Evolutionary conservation across 2,329 filamentous ascomycete species (phyloP), one percentile per base, ranked within the genome.

Genomic region (Cryphonectria japonica): DNA sequence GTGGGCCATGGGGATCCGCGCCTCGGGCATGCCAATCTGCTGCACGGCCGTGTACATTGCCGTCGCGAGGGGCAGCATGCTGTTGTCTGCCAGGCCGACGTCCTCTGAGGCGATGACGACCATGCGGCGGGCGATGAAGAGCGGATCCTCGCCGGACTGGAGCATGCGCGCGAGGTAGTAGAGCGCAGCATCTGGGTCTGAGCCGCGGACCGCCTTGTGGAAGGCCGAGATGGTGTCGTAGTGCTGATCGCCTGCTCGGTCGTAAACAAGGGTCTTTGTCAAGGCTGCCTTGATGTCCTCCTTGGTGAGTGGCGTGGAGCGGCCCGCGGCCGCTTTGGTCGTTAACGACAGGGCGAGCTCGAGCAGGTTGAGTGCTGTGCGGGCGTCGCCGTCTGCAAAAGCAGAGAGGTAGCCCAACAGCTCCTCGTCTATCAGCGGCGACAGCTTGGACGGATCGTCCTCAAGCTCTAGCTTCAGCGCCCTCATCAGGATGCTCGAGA

Each of bases 101-200:
- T 99, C 96, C 80, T 99, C 96, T 1, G 92, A 96, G 0, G 96
- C 95, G 67, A 98, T 94, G 16, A 98, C 95, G 8, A 99, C 92
- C 85, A 99, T 93, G 46, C 96, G 91, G 1, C 96, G 90, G 6
- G 96, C 95, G 69, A 99, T 91, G 80, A 95, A 98, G 0, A 98
- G 85, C 0, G 95, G 93, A 76, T 98, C 96, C 81, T 98, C 95
- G 71, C 95, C 95, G 0, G 93, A 96, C 77, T 97, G 92, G 6
- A 99, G 88, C 96, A 99, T 99, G 50, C 96, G 91, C 0, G 93
- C 93, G 1, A 99, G 89, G 80, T 98, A 99, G 83, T 98, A 99
- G 1, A 99, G 86, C 0, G 95, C 88, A 0, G 95, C 96, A 79
- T 98, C 93, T 0, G 95, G 81, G 77, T 98, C 91, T 69, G 90